Evolutionary conservation across 257 asterid species (phyloP).

Genomic region (Solanum rostratum): DNA sequence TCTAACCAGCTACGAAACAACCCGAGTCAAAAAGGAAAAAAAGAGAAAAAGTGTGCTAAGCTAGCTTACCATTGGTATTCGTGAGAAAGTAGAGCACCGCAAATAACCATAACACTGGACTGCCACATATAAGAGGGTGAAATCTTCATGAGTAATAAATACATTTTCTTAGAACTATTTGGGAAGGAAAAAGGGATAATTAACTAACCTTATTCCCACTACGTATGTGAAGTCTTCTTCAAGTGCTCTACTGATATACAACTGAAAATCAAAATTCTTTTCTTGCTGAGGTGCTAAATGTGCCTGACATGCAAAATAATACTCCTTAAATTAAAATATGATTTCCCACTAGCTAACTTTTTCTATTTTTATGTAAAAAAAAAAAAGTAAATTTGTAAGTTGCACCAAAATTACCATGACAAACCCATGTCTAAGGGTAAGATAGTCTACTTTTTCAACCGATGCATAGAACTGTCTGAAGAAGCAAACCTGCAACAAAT

Average conservation of each 20-base stretch:
- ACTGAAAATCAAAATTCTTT: conserved; percentile 6
- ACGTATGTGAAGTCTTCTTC: conserved; percentile 12
- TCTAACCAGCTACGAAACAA: neutral
- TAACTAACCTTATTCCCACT: conserved; percentile 9
- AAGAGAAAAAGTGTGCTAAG: neutral
- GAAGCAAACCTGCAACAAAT: conserved; percentile 1
- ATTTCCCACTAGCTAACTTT: neutral
- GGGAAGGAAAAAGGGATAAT: neutral
- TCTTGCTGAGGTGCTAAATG: conserved; percentile 3
- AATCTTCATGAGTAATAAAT: neutral
- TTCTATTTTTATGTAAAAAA: neutral
- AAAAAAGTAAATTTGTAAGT: neutral
- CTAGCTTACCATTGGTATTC: conserved; percentile 2
- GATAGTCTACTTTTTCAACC: conserved; percentile 9
- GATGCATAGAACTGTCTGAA: conserved; percentile 11
- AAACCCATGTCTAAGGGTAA: conserved; percentile 6
- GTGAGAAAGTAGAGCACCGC: neutral
- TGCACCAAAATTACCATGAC: neutral
- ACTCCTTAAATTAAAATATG: neutral
- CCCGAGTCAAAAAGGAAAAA: neutral
- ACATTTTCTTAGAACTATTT: neutral
- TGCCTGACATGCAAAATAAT: neutral
- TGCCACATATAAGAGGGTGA: neutral
- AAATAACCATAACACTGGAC: conserved; percentile 3
- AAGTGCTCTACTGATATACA: conserved; percentile 9